phyloP scores from a whole-genome alignment of 225 moss, liverwort and hornwort species.

The Bryoerythrophyllum caledonicum region DNA sequence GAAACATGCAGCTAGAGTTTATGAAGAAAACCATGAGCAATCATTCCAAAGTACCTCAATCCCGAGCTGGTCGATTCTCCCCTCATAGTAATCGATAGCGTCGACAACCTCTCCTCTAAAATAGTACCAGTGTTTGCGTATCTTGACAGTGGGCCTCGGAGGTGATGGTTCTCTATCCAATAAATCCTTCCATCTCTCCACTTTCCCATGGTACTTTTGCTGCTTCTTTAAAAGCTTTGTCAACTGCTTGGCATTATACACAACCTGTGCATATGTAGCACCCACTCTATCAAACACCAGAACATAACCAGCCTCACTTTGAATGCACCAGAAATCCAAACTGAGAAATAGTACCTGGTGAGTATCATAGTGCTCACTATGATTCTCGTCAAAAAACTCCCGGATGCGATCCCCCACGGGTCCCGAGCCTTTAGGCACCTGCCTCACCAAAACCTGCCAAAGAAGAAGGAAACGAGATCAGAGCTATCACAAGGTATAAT shows the following conservation, averaged over 20 bases:
- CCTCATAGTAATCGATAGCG: slow-evolving; percentile 39
- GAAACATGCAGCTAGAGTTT: background rate
- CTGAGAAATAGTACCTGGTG: slow-evolving; percentile 60
- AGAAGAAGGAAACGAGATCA: slow-evolving; percentile 4
- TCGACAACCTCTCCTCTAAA: slow-evolving; percentile 55
- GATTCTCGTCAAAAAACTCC: slow-evolving; percentile 61
- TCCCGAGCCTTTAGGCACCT: slow-evolving; percentile 60
- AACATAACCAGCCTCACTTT: background rate
- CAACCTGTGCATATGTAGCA: slow-evolving; percentile 48
- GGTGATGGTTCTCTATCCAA: slow-evolving; percentile 33
- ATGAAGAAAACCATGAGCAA: background rate
- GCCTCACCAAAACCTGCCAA: slow-evolving; percentile 75
- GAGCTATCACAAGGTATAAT: background rate
- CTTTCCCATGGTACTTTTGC: slow-evolving; percentile 42
- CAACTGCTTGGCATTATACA: slow-evolving; percentile 66
- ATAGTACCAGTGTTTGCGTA: slow-evolving; percentile 49
- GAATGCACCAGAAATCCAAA: background rate
- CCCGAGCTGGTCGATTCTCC: slow-evolving; percentile 42
- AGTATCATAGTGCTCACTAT: slow-evolving; percentile 54
- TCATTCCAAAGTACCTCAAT: slow-evolving; percentile 38
- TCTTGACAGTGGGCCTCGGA: slow-evolving; percentile 57
- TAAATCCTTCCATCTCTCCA: slow-evolving; percentile 57
- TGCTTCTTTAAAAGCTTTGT: slow-evolving; percentile 56
- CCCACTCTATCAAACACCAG: slow-evolving; percentile 13
- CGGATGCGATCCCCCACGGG: slow-evolving; percentile 50